phyloP scores from a whole-genome alignment of 2,329 filamentous ascomycete species.

The Aspergillus carbonarius region DNA sequence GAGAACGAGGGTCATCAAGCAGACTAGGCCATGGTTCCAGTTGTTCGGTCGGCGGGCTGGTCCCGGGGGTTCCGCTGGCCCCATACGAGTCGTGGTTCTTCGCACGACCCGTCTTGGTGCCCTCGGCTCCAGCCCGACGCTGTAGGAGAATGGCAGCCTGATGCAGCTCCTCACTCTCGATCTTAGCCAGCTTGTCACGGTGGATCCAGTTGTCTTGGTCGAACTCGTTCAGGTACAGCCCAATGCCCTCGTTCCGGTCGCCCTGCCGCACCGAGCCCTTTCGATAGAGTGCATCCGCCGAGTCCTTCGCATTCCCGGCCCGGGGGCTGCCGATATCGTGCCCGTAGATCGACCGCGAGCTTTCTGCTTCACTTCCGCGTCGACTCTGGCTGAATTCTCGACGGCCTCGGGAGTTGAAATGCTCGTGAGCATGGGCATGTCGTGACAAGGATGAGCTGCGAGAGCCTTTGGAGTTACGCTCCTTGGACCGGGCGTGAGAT shows the following conservation, averaged over 20 bases:
- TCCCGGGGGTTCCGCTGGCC: slow-evolving; percentile 30
- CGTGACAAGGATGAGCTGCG: slow-evolving; percentile 41
- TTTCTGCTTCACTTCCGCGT: slow-evolving; percentile 41
- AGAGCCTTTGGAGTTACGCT: slow-evolving; percentile 37
- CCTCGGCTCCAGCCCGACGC: slow-evolving; percentile 37
- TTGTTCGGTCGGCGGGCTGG: slow-evolving; percentile 28
- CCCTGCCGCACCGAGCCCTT: slow-evolving; percentile 17
- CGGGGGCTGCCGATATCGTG: slow-evolving; percentile 28
- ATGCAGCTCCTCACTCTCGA: slow-evolving; percentile 52
- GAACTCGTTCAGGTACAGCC: slow-evolving; percentile 16
- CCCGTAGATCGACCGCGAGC: slow-evolving; percentile 37
- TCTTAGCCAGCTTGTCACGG: slow-evolving; percentile 51
- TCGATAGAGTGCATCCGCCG: slow-evolving; percentile 20
- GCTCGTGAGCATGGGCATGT: slow-evolving; percentile 31
- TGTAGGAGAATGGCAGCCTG: slow-evolving; percentile 47
- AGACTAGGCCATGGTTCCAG: slow-evolving; percentile 36
- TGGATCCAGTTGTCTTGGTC: slow-evolving; percentile 51
- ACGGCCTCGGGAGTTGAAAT: slow-evolving; percentile 34
- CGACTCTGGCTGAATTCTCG: slow-evolving; percentile 35
- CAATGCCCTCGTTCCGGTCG: slow-evolving; percentile 21
- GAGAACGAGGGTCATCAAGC: slow-evolving; percentile 33
- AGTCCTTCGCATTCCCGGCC: slow-evolving; percentile 25
- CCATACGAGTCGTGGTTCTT: slow-evolving; percentile 39
- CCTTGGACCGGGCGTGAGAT: slow-evolving; percentile 30
- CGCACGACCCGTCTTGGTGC: slow-evolving; percentile 38